These are phyloP conservation scores for Scedosporium dehoogii DNA, from an alignment of 2,329 filamentous ascomycete genomes.

Conservation along the genomic window DNA sequence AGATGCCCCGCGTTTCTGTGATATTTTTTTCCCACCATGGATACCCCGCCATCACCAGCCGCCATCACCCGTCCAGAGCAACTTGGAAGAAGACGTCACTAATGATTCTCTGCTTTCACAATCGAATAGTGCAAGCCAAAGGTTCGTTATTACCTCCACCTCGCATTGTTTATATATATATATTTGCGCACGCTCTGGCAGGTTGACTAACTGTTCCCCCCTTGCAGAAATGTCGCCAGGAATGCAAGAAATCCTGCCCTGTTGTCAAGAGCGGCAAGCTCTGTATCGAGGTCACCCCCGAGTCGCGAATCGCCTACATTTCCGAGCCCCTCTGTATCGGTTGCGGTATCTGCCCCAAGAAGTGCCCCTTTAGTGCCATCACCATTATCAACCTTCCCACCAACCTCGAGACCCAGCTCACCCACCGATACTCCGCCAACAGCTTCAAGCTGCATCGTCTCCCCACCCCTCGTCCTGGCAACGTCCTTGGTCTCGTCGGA, in stretches of 20 bases:
- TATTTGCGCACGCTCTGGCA: slow-evolving; percentile 16
- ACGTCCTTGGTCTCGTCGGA: slow-evolving; percentile 91
- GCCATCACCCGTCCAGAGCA: too few species aligned
- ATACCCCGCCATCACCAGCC: slow-evolving; percentile 5
- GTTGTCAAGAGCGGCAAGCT: slow-evolving; percentile 96
- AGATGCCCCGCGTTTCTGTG: slow-evolving; percentile 6
- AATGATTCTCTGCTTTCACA: slow-evolving; percentile 20
- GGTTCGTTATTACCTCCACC: slow-evolving; percentile 32
- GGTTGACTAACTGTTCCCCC: slow-evolving; percentile 16
- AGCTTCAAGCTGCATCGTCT: slow-evolving; percentile 98
- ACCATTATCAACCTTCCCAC: slow-evolving; percentile 99
- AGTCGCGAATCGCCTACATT: slow-evolving; percentile 95
- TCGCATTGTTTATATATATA: not conserved
- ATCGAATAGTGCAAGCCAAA: slow-evolving; percentile 70
- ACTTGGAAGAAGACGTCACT: slow-evolving; percentile 3
- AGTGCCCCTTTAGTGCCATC: slow-evolving; percentile 97
- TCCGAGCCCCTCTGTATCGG: slow-evolving; percentile 94
- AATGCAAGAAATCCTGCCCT: slow-evolving; percentile 98
- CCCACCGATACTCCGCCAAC: slow-evolving; percentile 97
- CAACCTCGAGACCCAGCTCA: slow-evolving; percentile 96
- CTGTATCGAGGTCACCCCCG: slow-evolving; percentile 84
- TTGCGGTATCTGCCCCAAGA: slow-evolving; percentile 99
- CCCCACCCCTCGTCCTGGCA: slow-evolving; percentile 88
- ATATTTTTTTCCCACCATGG: not conserved
- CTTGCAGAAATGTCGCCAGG: slow-evolving; percentile 86